phyloP scores from a whole-genome alignment of 257 asterid genomes.

The Petunia secreta region DNA sequence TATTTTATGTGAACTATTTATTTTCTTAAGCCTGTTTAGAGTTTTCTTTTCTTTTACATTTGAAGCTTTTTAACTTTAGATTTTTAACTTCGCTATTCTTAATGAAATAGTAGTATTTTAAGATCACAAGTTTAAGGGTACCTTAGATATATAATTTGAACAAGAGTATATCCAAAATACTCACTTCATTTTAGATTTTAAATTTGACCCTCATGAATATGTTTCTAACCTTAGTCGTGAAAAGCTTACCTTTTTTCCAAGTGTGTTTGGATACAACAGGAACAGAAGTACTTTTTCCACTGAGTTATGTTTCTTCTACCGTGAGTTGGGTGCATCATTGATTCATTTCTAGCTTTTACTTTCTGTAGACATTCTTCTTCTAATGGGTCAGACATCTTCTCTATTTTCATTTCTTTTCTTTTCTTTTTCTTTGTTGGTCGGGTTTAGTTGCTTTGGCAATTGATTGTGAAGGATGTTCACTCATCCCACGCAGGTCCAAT shows the following conservation, averaged over 20 bases:
- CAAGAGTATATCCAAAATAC: neutral
- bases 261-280: slow-evolving; percentile 8
- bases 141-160: too few relatives aligned
- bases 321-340: slow-evolving; percentile 6
- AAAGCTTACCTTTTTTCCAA: neutral
- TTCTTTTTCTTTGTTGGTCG: neutral
- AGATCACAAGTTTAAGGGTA: too few relatives aligned
- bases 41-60: too few relatives aligned
- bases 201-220: neutral
- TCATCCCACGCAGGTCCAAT: neutral
- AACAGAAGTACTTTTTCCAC: neutral
- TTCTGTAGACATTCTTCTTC: slow-evolving; percentile 25
- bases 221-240: slow-evolving; percentile 11
- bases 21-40: too few relatives aligned
- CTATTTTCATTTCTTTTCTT: neutral
- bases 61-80: too few relatives aligned
- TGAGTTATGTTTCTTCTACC: neutral
- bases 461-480: slow-evolving; percentile 18
- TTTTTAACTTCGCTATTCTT: too few relatives aligned
- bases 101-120: too few relatives aligned
- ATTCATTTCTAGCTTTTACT: slow-evolving; percentile 17
- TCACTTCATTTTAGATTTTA: neutral
- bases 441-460: neutral
- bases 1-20: too few relatives aligned
- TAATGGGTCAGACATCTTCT: slow-evolving; percentile 1